A percentile compares a stretch with the other conserved stretches of the same genome.
Conservation (phyloP, 2,329 filamentous ascomycete genomes). For the Alternaria brassicae region DNA sequence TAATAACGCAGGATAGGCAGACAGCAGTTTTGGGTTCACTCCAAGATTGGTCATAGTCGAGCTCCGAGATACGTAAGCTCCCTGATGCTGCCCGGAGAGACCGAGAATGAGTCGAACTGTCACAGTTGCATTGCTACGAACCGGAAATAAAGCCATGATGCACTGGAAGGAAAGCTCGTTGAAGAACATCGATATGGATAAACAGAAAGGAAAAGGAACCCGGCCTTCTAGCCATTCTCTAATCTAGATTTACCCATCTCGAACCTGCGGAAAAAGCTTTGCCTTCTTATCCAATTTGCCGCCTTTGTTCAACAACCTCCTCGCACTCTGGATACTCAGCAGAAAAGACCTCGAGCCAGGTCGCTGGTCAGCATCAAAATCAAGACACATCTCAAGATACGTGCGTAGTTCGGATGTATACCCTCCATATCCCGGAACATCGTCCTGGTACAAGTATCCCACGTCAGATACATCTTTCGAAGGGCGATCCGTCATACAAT, state of each 20-base stretch:
- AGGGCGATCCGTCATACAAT: not conserved
- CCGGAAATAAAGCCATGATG: not conserved
- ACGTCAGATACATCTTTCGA: not conserved
- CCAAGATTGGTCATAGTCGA: not conserved
- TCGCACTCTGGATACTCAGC: not conserved
- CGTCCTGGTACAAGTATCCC: not conserved
- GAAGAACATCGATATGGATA: not conserved
- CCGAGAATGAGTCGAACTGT: not conserved
- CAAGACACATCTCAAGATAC: not conserved
- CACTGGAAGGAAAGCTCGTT: not conserved
- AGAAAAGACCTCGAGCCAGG: not conserved
- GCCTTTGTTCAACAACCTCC: not conserved
- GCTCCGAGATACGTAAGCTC: not conserved
- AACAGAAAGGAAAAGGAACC: not conserved
- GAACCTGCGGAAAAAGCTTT: not conserved
- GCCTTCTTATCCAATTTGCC: not conserved
- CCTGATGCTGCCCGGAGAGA: not conserved
- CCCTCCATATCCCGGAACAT: not conserved
- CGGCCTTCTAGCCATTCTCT: not conserved
- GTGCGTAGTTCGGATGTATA: not conserved
- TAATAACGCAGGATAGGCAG: not conserved
- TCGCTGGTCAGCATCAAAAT: not conserved
- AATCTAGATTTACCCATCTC: not conserved
- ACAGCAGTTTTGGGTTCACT: not conserved
- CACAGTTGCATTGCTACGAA: not conserved